A percentile compares a stretch with the other conserved stretches of the same genome.
phyloP scores from a whole-genome alignment of 768 basidiomycete genomes.

The Ramaria sp. region DNA sequence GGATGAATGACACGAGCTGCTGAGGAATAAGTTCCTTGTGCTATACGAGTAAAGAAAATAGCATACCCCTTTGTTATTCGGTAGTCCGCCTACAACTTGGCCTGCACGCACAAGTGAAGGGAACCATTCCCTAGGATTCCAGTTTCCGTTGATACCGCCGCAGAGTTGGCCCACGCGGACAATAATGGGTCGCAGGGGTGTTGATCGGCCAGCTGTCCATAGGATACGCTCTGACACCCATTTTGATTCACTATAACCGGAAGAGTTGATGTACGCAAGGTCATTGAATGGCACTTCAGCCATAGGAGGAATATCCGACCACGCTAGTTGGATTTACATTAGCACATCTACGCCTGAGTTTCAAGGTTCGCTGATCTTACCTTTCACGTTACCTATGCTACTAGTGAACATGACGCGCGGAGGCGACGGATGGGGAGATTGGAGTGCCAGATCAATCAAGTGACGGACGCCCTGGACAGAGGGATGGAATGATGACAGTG shows the following conservation, averaged over 20 bases:
- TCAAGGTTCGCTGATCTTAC: conserved; percentile 17
- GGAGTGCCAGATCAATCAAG: conserved; percentile 26
- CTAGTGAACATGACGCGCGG: no score
- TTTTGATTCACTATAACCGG: no score
- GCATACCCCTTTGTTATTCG: no score
- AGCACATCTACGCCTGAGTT: neutral
- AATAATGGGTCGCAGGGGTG: neutral
- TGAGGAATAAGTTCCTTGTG: neutral
- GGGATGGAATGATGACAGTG: conserved; percentile 23
- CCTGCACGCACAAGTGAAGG: no score
- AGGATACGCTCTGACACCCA: no score
- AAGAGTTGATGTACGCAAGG: neutral
- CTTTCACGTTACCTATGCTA: no score
- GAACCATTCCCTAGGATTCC: no score
- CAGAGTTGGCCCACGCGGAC: no score
- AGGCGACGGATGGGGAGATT: no score
- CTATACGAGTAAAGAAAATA: neutral
- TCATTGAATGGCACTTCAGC: conserved; percentile 1
- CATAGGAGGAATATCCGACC: no score
- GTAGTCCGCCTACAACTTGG: no score
- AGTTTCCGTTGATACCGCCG: no score
- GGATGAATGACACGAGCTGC: conserved; percentile 10
- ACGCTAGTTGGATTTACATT: conserved; percentile 3
- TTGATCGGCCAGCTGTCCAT: conserved; percentile 17
- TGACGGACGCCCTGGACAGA: conserved; percentile 19